Evolutionary conservation across 2,329 filamentous ascomycete species (phyloP), one percentile per base, ranked within the genome.

Genomic region (Scedosporium apiospermum): DNA sequence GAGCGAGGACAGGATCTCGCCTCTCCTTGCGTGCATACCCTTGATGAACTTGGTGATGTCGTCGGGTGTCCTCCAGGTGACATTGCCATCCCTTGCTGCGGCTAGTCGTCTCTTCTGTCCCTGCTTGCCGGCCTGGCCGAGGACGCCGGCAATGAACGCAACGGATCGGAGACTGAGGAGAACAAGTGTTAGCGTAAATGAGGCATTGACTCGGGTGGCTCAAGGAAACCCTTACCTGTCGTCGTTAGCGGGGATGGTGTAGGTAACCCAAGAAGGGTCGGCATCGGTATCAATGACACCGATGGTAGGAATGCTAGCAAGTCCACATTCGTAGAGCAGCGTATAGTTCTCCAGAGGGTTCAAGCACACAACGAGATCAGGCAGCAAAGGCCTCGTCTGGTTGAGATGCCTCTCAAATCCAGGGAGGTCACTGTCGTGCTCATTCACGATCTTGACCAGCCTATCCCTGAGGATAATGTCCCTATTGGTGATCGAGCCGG

Each of bases 191-290:
- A 77, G 72, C 53, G 62, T 27, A 9, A 21, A 10, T 10, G 23
- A 26, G 2, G 7, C 4, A 4, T 16, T 46, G 10, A 53, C 18
- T 27, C 14, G 12, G 26, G 10, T n/a, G 23, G 4, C 26, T 38
- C 46, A 23, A 27, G 16, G 57, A 16, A 4, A 44, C 57, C 73
- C 80, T 71, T 74, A 91, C 88, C 88, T 92, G 80, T 99, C 95
- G 72, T 99, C 95, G 74, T 99, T 99, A 60, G 91, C 91, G 1
- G 95, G 95, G 68, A 99, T 97, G 14, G 90, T 90, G 72, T 99
- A 99, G 3, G 95, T 98, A 60, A 98, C 92, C 85, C 90, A 93
- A 0, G 91, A 91, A 0, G 95, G 91, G 75, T 98, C 90, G 2
- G 87, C 88, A 74, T 99, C 90, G 1, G 95, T 98, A 75, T 99